Evolutionary conservation across 164 flowering plant genomes (phyloP), one percentile per base, ranked within the genome.

Genomic region (Sedum album): DNA sequence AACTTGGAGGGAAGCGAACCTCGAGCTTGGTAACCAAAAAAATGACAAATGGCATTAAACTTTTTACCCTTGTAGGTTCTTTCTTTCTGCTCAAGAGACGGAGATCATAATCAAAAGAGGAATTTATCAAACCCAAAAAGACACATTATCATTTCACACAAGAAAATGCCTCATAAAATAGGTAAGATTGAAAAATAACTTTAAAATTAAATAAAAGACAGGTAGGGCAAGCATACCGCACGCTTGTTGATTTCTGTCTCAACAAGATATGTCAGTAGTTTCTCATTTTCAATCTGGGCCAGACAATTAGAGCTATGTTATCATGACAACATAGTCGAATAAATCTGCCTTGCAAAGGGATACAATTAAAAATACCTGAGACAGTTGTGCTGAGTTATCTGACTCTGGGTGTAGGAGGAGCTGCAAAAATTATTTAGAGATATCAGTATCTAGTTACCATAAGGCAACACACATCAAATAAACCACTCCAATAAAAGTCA

Each of bases 21-120:
- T 4, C 99, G 88, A 75, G 99, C 99, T 76, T 95, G 99, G 73
- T 95, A 95, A 66, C 97, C 99, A 70, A 95, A 95, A 74, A 95
- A 95, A 82, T 95, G 97, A 83, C 97, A 95, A 72, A 95, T 95
- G 1, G 94, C 97, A 82, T 92, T 95, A 80, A 95, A 92, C 71
- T 92, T 95, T 82, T 95, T 92, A 70, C 99, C 99, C 74, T 83
- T 95, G 81, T 92, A 92, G 36, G 94, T 88, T 68, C 99, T 97
- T 82, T 85, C 96, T 86, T 95, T 92, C 99, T 95, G 96, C 21
- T 70, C 36, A 77, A 53, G 20, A 30, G n/a, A 60, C 8, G 31
- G 46, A 68, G 68, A 5, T 3, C 7, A 57, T 36, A 65, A 41
- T 21, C 8, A 64, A 39, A 53, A 23, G 26, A 57, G 6, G 31